Evolutionary conservation across 2,329 filamentous ascomycete species (phyloP), one percentile per base, ranked within the genome.

Genomic region (Microdochium paspali): DNA sequence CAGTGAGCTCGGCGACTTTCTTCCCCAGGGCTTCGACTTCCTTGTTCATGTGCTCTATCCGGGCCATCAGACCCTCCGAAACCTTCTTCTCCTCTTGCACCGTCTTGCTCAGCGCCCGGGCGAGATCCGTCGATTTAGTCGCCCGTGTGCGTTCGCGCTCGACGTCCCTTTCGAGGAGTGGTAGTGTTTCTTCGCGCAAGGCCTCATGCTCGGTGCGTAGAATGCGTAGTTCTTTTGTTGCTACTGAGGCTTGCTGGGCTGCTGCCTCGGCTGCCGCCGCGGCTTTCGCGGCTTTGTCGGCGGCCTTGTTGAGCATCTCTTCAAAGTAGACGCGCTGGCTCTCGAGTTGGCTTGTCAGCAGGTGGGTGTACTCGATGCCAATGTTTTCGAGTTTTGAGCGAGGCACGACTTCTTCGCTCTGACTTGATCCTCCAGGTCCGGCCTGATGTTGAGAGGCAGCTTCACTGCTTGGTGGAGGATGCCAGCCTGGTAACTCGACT

Each of bases 301-400:
- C 90, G 0, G 89, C 88, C 53, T 94, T 89, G 58, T 84, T 85
- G 46, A 98, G 78, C 63, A 95, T 82, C 56, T 95, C 91, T 63
- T 97, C 91, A 56, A 95, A 98, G 66, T 97, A 98, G 1, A 87
- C 76, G 10, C 93, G 80, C 63, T 98, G 93, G 40, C 85, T 90
- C 62, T 97, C 93, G 2, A 98, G 80, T 61, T 98, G 93, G 50
- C 84, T 90, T 3, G 88, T 94, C 10, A 98, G 79, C 2, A 98
- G 79, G 60, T 96, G 90, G 0, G 91, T 93, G 64, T 97, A 98
- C 67, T 98, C 93, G 54, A 93, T 77, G 25, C 88, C 88, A 61
- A 97, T 94, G 59, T 80, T 87, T 53, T 84, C 80, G 10, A 84
- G 64, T 61, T 84, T 84, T 42, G 77, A 76, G 20, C 85, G 72